These are phyloP conservation scores for Escovopsis weberi DNA, from an alignment of 2,329 filamentous ascomycete species.

Conservation along the genomic window DNA sequence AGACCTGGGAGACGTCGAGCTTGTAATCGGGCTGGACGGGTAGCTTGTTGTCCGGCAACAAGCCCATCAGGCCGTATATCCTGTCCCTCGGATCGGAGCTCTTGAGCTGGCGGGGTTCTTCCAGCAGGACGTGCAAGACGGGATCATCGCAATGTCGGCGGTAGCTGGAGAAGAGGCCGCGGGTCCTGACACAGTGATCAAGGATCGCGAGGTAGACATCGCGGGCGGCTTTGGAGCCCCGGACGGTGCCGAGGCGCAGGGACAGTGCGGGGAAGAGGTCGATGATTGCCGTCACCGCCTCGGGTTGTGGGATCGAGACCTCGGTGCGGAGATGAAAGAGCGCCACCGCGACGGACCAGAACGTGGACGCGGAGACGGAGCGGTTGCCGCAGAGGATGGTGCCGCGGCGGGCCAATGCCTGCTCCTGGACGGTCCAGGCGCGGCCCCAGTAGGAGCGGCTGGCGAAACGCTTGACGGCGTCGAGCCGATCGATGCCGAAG, in stretches of 20 bases:
- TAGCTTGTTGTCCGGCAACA: background rate
- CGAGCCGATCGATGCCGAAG: background rate
- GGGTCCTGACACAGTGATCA: background rate
- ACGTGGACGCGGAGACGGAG: background rate
- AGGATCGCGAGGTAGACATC: background rate
- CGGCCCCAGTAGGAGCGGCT: conserved; percentile 1
- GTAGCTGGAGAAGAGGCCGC: background rate
- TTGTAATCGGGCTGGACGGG: background rate
- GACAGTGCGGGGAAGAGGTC: background rate
- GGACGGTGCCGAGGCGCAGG: background rate
- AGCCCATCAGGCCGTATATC: conserved; percentile 1
- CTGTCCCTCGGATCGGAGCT: background rate
- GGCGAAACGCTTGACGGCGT: background rate
- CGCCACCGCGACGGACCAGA: background rate
- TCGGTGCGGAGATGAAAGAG: background rate
- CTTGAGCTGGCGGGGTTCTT: background rate
- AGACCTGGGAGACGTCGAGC: background rate
- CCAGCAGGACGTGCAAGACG: background rate
- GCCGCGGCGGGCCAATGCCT: background rate
- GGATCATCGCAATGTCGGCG: background rate
- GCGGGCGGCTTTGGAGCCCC: background rate
- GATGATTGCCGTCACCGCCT: background rate
- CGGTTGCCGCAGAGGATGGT: background rate
- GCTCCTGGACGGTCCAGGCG: conserved; percentile 3
- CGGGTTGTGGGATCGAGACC: background rate